Base-by-base conservation (phyloP, 805 yeast species). In the Teunomyces barrocoloradensis region DNA sequence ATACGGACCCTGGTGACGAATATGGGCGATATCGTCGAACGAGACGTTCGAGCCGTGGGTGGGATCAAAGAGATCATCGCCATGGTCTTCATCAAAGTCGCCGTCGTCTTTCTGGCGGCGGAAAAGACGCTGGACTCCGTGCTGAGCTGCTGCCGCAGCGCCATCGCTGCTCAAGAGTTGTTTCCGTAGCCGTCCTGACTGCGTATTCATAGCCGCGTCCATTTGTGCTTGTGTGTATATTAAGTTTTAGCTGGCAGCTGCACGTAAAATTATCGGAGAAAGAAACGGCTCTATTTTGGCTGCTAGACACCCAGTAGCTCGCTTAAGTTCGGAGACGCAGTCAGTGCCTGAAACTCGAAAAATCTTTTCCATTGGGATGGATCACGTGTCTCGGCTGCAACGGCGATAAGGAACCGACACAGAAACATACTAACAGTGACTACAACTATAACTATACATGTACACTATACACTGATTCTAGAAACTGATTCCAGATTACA, bases 1-100 rank as follows among this genome's bases (percentile, higher is more conserved):
- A 58, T 84, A 85, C 28, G 88, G 79, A 4, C 87, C 87, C 34
- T 85, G 75, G 53, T 84, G 88, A 43, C 85, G 70, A 1, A 84
- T 65, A 42, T 83, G 84, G 20, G 81, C 69, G 7, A 87, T 68
- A 56, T 87, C 91, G 52, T 79, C 81, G 52, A 84, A 83, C 0
- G 89, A 78, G 52, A 85, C 66, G 21, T 64, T 62, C 6, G 69
- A 62, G 2, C 69, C 72, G 15, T 68, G 65, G 4, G 71, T 61
- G 30, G 68, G 49, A 30, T 66, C 67, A 38, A 59, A 64, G 25
- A 68, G 56, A 47, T 69, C 75, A 1, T 66, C 70, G 17, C 74
- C 75, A 5, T 48, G 34, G 4, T 70, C 73, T 6, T 72, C 77
- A 43, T 69, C 73, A 36, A 69, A 71, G 17, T 59, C 61, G 13